Conservation (phyloP, 257 asterid species). For the Knoxia roxburghii region DNA sequence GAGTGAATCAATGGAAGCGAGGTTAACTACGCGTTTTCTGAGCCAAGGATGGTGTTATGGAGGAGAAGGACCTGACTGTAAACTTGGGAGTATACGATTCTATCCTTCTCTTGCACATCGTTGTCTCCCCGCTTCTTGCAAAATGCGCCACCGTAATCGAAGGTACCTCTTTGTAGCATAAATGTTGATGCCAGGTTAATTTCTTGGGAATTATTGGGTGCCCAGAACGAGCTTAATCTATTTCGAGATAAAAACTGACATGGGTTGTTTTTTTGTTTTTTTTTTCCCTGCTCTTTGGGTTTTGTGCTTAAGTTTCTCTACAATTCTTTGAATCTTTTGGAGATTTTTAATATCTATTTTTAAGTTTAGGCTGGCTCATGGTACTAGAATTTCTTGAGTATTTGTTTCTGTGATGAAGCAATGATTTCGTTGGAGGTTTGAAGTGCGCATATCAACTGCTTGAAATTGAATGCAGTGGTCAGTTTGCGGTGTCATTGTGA, state of each 20-base stretch:
- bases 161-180: slow-evolving; percentile 34
- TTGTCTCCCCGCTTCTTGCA: slow-evolving; percentile 47
- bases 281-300: not conserved
- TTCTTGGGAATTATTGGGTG: not conserved
- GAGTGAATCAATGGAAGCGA: slow-evolving; percentile 52
- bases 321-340: not conserved
- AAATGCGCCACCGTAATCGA: slow-evolving; percentile 62
- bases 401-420: not conserved
- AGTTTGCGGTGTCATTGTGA: not conserved
- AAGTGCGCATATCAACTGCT: not conserved
- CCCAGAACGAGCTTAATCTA: not conserved
- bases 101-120: slow-evolving; percentile 41
- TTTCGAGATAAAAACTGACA: not conserved
- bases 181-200: not conserved
- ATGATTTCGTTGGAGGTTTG: not conserved
- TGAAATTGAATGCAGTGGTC: not conserved
- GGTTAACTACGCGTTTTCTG: slow-evolving; percentile 47
- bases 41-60: slow-evolving; percentile 40
- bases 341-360: not conserved
- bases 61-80: slow-evolving; percentile 26
- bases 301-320: not conserved
- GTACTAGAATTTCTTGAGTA: not conserved
- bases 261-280: not conserved
- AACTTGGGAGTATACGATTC: slow-evolving; percentile 31
- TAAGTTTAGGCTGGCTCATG: not conserved